Evolutionary conservation across 495 filamentous ascomycete species (phyloP).

Genomic region (Penicillium simplicissimum): DNA sequence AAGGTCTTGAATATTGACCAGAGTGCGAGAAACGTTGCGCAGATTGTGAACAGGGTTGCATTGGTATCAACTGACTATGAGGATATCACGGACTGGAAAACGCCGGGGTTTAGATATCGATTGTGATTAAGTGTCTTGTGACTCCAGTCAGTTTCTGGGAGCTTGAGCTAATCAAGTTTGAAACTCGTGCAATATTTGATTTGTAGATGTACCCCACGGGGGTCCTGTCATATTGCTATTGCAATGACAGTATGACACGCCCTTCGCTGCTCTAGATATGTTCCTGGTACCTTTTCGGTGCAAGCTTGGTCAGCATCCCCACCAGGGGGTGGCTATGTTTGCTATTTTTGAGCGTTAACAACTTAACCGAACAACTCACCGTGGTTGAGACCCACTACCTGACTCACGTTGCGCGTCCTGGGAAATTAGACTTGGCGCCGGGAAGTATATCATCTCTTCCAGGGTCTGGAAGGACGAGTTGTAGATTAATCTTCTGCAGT

Average conservation of each 20-base stretch:
- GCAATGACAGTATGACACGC: no score
- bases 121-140: conserved; percentile 4
- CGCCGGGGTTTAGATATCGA: conserved; percentile 53
- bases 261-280: no score
- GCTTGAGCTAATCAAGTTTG: not conserved
- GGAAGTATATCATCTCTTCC: not conserved
- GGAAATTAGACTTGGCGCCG: not conserved
- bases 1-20: conserved; percentile 33
- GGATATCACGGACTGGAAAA: conserved; percentile 56
- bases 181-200: not conserved
- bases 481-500: not conserved
- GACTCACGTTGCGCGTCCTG: conserved; percentile 1
- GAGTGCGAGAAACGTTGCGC: conserved; percentile 22
- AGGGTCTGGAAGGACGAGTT: not conserved
- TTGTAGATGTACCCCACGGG: no score
- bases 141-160: not conserved
- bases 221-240: no score
- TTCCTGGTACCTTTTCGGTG: not conserved
- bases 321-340: not conserved
- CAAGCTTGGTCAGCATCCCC: conserved; percentile 1
- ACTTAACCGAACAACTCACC: not conserved
- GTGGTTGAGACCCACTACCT: not conserved
- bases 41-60: conserved; percentile 31
- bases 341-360: conserved; percentile 3
- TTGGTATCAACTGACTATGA: conserved; percentile 46